Evolutionary conservation across 2,329 filamentous ascomycete species (phyloP), one percentile per base, ranked within the genome.

Genomic region (Xylaria sp.): DNA sequence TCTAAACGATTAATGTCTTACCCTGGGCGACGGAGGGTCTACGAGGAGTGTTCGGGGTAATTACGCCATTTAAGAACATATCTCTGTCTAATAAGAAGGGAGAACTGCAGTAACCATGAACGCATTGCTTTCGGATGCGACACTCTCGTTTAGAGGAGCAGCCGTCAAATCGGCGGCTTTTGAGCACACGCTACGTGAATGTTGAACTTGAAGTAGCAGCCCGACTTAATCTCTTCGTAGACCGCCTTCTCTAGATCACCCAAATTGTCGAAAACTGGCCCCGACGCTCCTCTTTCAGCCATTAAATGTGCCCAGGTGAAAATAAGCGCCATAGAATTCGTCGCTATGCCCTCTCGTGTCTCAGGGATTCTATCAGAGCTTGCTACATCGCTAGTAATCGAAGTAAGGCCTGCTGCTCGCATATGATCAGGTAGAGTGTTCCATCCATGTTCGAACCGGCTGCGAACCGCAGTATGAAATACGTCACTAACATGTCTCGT

Each of bases 341-440:
- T 37, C 9, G 58, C 48, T 8, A 43, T 17, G 3, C 38, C 19
- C 38, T 41, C 47, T 11, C 52, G 35, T 15, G 46, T 62, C 35
- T 62, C 44, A 11, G 48, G 62, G 13, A 54, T 15, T 27, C 35
- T 60, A 25, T 64, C 62, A 6, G 55, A 65, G 33, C 43, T 58
- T 3, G 43, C 44, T 8, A 61, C 54, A 21, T 67, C 58, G 15
- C 41, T 62, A 15, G 25, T 21, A 3, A 64, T 29, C 4, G 55
- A 58, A 10, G 40, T 35, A 23, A 62, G 47, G 23, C 64, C 62
- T 17, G 62, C 62, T 9, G 33, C 47, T 55, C 53, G 58, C 64
- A 64, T 67, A 3, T 62, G 51, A 1, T 37, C 56, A 1, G 62
- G 62, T 10, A 67, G 62, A n/a, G 55, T 60, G 31, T 57, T 67